Evolutionary conservation across 352 stramenopile genomes (phyloP).

Genomic region (Globisporangium alternatum): DNA sequence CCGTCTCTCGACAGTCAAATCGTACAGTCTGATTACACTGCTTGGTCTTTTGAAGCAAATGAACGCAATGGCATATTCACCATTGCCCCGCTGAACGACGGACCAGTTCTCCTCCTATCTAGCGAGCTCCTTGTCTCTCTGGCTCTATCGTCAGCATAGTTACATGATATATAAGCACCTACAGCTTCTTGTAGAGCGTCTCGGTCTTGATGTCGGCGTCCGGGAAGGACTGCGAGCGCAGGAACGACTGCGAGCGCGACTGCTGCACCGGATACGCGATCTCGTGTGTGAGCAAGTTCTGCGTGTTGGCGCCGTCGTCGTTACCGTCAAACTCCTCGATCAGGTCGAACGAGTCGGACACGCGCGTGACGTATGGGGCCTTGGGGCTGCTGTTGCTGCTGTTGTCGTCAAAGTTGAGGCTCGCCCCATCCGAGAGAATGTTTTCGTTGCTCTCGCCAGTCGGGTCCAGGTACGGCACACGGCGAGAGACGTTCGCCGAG

Average conservation of each 20-base stretch:
- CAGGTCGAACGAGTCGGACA: constrained; percentile 55
- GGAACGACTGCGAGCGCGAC: constrained; percentile 63
- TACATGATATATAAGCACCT: constrained; percentile 10
- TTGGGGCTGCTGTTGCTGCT: constrained; percentile 12
- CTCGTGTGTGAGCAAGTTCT: constrained; percentile 41
- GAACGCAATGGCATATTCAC: no score
- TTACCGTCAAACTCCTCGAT: constrained; percentile 42
- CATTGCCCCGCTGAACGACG: background rate
- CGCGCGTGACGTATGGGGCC: constrained; percentile 20
- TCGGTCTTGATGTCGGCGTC: constrained; percentile 70
- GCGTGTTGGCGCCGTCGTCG: constrained; percentile 31
- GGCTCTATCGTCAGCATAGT: background rate
- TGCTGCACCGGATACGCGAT: constrained; percentile 49
- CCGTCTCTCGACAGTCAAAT: no score
- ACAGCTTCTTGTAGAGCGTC: constrained; percentile 46
- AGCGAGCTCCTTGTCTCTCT: background rate
- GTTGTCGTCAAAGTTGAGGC: constrained; percentile 27
- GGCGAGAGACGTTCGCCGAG: constrained; percentile 10
- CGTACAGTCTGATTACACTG: no score
- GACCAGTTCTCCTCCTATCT: background rate
- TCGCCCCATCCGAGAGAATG: constrained; percentile 10
- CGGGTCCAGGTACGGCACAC: constrained; percentile 13
- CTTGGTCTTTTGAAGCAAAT: no score
- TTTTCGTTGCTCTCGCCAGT: constrained; percentile 7
- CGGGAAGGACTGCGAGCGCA: constrained; percentile 70